Base-by-base conservation (phyloP, 129 eudicot species). In the Lonicera japonica region DNA sequence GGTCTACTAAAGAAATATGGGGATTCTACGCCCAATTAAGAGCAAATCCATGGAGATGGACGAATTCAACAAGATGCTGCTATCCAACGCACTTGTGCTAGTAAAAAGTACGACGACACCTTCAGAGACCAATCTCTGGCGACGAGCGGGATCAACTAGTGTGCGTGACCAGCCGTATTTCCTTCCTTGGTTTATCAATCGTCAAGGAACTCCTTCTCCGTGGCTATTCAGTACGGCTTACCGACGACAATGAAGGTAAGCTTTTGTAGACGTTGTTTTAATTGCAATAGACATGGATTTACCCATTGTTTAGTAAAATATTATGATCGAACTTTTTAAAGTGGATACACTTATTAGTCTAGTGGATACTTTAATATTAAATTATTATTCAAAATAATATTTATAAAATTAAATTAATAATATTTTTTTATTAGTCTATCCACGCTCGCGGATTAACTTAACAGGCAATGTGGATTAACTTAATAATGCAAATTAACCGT, bases 131-230 rank as follows among this genome's bases (percentile, higher is more conserved):
- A 18, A 1, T 21, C 41, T 11, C 18, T 21, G 17, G 11, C 62
- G 8, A 19, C 56, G 60, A 19, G 4, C 21, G 21, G 14, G 46
- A 66, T 61, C 84, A 75, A 74, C 56, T 81, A 15, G 96, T 88
- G 19, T 88, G 96, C 11, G 89, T 88, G 63, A 88, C 96, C 5
- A 84, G 96, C 75, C 94, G 94, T 61, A 89, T 84, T 21, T 84
- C 89, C 22, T 88, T 68, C 61, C 67, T 88, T 1, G 89, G 96
- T 5, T 71, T 81, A 55, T 89, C 94, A 9, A 69, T 88, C 48
- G 96, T 88, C 2, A 84, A 81, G 41, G 88, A 76, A 51, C 89
- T 88, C 21, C 53, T 88, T 29, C 61, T 75, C 70, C 76, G 83
- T 66, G 96, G 96, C 7, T 88, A 88, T 60, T 46, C 73, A 58